Percentiles rank a stretch among this genome's conserved stretches.
These are phyloP conservation scores for Pharnaceum exiguum DNA, from an alignment of 148 eudicot species.

Conservation along the genomic window DNA sequence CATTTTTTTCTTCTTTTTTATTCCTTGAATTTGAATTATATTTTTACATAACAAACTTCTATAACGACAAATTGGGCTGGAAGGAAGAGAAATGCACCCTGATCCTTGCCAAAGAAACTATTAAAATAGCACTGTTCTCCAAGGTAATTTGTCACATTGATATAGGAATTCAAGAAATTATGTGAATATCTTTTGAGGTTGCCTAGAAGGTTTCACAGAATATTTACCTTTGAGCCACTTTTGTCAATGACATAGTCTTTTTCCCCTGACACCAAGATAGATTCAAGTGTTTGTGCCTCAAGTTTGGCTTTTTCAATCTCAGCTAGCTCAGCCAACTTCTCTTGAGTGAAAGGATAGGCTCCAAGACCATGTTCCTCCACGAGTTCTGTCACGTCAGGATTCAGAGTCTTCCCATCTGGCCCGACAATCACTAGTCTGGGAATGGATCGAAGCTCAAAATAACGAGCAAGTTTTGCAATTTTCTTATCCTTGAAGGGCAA, in stretches of 20 bases:
- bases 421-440: conserved; percentile 36
- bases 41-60: no score
- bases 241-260: conserved; percentile 35
- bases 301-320: conserved; percentile 39
- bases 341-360: conserved; percentile 41
- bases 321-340: conserved; percentile 39
- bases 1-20: no score
- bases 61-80: no score
- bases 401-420: conserved; percentile 41
- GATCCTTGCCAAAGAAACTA: no score
- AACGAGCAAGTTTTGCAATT: conserved; percentile 33
- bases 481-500: conserved; percentile 39
- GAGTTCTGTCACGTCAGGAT: conserved; percentile 33
- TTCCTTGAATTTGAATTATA: no score
- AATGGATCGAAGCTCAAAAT: conserved; percentile 32
- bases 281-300: conserved; percentile 39
- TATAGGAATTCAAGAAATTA: neutral
- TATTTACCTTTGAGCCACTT: conserved; percentile 29
- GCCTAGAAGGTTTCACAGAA: no score
- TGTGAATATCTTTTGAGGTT: no score
- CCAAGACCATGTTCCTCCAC: conserved; percentile 34
- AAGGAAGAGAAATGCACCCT: no score
- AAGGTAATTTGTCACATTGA: no score
- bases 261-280: conserved; percentile 33
- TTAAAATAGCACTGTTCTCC: no score